Evolutionary conservation across 192 early-diverging fungal species (phyloP).

Genomic region (Pecoramyces ruminantium): DNA sequence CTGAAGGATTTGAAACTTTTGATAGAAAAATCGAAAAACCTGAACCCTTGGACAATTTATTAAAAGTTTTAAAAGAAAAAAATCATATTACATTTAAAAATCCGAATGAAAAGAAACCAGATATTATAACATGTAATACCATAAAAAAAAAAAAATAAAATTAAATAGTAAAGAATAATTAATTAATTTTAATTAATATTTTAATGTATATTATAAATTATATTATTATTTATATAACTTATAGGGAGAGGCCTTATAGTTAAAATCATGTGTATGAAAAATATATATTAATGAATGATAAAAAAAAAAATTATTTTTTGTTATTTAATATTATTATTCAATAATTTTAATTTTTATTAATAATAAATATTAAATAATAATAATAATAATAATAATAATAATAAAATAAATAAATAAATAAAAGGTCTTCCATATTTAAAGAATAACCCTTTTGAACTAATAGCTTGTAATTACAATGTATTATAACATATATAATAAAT

Average conservation of each 20-base stretch:
- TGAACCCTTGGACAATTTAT: neutral
- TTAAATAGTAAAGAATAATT: no score
- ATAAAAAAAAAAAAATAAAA: no score
- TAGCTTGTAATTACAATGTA: neutral
- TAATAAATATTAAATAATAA: no score
- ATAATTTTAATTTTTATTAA: no score
- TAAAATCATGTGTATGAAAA: neutral
- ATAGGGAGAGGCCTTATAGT: neutral
- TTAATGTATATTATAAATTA: no score
- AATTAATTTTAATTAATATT: no score
- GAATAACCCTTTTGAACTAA: neutral
- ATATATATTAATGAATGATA: no score
- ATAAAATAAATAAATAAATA: no score
- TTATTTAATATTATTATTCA: no score
- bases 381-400: no score
- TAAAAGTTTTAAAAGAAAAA: neutral
- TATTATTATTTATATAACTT: neutral
- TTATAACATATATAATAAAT: neutral
- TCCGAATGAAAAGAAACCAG: neutral
- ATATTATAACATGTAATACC: neutral
- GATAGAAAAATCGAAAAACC: neutral
- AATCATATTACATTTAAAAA: neutral
- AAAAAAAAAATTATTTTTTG: no score
- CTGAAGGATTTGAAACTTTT: neutral
- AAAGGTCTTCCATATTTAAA: neutral